Conservation (phyloP, 306 rosid genomes). For the Gleditsia sinensis region DNA sequence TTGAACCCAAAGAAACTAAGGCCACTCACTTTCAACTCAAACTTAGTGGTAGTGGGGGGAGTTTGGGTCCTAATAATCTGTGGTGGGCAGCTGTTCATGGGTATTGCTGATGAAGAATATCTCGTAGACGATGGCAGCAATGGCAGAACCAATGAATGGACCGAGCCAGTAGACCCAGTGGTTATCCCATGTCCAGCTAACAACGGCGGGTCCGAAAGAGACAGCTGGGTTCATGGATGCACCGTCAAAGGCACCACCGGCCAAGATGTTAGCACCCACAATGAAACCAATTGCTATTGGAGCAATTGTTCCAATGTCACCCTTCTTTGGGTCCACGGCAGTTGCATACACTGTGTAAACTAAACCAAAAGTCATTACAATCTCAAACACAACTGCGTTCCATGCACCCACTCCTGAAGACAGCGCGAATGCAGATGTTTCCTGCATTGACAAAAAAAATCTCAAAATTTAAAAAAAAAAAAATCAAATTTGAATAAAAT, state of each 20-base stretch:
- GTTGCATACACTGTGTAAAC: slow-evolving; percentile 84
- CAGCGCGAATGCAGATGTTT: slow-evolving; percentile 62
- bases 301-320: slow-evolving; percentile 67
- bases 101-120: slow-evolving; percentile 56
- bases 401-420: slow-evolving; percentile 62
- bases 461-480: background rate
- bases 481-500: background rate
- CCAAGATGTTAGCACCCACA: slow-evolving; percentile 82
- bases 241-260: slow-evolving; percentile 85
- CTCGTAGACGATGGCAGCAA: slow-evolving; percentile 67
- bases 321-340: slow-evolving; percentile 75
- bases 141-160: slow-evolving; percentile 61
- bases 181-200: slow-evolving; percentile 69
- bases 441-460: slow-evolving; percentile 40
- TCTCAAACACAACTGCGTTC: slow-evolving; percentile 76
- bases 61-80: slow-evolving; percentile 44
- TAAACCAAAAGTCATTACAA: slow-evolving; percentile 81
- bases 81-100: slow-evolving; percentile 58
- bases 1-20: slow-evolving; percentile 30
- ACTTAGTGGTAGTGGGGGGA: background rate
- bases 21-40: slow-evolving; percentile 20
- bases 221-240: slow-evolving; percentile 93
- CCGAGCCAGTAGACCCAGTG: slow-evolving; percentile 91
- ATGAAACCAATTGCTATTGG: slow-evolving; percentile 86
- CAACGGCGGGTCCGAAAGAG: slow-evolving; percentile 86